phyloP scores from a whole-genome alignment of 129 eudicot species.

The Pulicaria dysenterica region DNA sequence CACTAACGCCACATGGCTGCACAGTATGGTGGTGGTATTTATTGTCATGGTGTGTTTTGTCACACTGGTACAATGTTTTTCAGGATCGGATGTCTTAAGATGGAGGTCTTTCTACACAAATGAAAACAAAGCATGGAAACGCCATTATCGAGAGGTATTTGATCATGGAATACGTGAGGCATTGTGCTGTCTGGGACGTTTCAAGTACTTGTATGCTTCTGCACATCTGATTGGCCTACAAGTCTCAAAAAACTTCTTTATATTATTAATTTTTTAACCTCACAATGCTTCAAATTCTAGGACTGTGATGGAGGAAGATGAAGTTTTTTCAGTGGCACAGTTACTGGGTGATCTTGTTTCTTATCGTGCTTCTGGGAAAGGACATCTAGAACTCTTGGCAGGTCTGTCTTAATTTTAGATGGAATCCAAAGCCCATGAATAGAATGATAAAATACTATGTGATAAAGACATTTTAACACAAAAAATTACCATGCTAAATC shows the following conservation, averaged over 20 bases:
- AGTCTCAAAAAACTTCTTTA: background rate
- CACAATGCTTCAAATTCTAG: slow-evolving; percentile 30
- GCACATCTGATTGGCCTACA: slow-evolving; percentile 19
- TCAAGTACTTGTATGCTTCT: slow-evolving; percentile 64
- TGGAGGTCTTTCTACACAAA: slow-evolving; percentile 73
- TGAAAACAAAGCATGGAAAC: slow-evolving; percentile 67
- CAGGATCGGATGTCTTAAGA: slow-evolving; percentile 68
- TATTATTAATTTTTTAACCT: slow-evolving; percentile 11
- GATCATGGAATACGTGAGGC: slow-evolving; percentile 87
- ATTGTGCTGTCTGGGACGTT: slow-evolving; percentile 81
- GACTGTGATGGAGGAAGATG: slow-evolving; percentile 67
- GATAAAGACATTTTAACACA: too few relatives aligned
- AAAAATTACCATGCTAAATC: slow-evolving; percentile 7
- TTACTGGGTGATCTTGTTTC: slow-evolving; percentile 78
- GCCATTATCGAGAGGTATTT: slow-evolving; percentile 71
- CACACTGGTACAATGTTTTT: slow-evolving; percentile 56
- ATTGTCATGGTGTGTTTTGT: slow-evolving; percentile 48
- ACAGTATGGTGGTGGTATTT: slow-evolving; percentile 36
- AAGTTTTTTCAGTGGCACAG: slow-evolving; percentile 71
- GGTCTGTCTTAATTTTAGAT: slow-evolving; percentile 39
- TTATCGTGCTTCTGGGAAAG: slow-evolving; percentile 77
- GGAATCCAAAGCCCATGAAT: slow-evolving; percentile 15
- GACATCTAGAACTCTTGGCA: slow-evolving; percentile 80
- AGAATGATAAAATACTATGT: slow-evolving; percentile 8
- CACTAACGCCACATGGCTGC: slow-evolving; percentile 40